Base-by-base conservation (phyloP, 345 rosid species). In the Arabis hirsuta region DNA sequence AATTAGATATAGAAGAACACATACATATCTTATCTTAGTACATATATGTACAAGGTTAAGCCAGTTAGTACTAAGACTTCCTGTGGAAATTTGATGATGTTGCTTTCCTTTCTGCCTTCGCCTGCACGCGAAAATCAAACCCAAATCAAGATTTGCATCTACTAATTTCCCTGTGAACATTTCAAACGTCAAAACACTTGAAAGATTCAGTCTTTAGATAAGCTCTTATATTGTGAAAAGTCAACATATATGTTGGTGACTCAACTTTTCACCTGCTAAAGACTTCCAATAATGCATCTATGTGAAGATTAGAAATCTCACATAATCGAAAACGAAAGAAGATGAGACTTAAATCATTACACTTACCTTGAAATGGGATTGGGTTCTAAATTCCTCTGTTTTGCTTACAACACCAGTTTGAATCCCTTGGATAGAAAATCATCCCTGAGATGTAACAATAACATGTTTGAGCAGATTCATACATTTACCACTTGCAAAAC, bases 381-480 rank as follows among this genome's bases (percentile, higher is more conserved):
- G 60, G 12, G 16, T 31, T 62, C 38, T 29, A 8, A 22, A 9
- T 43, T 46, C 57, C 20, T 12, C 20, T 62, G 46, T 34, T 53
- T 34, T 68, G 51, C 69, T 73, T 65, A 88, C 52, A 88, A 74
- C 73, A 79, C 82, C 72, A 88, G 62, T 61, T 86, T 86, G 78
- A 88, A 88, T 38, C 94, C 90, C 27, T 77, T 72, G 0, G 89
- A 84, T 45, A 88, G 55, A 75, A 86, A 88, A 78, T 81, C 87
- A 73, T 82, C 83, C 82, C 94, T 88, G 83, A 50, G 57, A 68
- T 13, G 31, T 55, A 64, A 62, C 44, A 22, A 68, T 31, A 62
- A 46, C 2, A 51, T n/a, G 44, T 62, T 73, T 34, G 2, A 66
- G 32, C 14, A 55, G 41, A 39, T 53, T 47, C 14, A 27, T 39